phyloP scores from a whole-genome alignment of 345 rosid species.

The Brassica carinata region DNA sequence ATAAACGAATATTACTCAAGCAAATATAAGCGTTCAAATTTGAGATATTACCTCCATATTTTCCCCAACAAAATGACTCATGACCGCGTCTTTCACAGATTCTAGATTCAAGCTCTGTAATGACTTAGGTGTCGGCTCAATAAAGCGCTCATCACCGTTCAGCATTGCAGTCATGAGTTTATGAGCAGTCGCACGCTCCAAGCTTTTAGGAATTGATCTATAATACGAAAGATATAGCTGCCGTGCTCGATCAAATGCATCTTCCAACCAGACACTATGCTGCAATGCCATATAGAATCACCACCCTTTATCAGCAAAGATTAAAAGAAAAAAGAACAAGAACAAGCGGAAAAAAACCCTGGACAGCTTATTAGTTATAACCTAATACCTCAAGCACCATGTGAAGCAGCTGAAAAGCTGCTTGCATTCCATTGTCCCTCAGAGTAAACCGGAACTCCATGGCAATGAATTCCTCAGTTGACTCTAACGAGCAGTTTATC shows the following conservation, averaged over 20 bases:
- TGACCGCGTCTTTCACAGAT: slow-evolving; percentile 86
- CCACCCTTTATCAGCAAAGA: no score
- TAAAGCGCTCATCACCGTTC: slow-evolving; percentile 94
- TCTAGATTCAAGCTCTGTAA: slow-evolving; percentile 71
- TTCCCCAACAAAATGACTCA: slow-evolving; percentile 90
- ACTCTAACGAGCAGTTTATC: slow-evolving; percentile 98
- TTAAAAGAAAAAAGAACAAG: no score
- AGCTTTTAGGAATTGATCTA: slow-evolving; percentile 97
- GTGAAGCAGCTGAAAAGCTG: slow-evolving; percentile 98
- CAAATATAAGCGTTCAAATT: slow-evolving; percentile 14
- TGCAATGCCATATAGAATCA: slow-evolving; percentile 42
- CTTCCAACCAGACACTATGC: slow-evolving; percentile 99
- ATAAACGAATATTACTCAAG: background rate
- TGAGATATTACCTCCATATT: slow-evolving; percentile 81
- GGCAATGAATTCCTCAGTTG: slow-evolving; percentile 95
- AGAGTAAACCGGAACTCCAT: slow-evolving; percentile 99
- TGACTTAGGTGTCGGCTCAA: slow-evolving; percentile 90
- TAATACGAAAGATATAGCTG: slow-evolving; percentile 90
- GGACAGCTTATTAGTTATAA: background rate
- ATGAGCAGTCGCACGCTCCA: slow-evolving; percentile 99
- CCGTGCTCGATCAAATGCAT: slow-evolving; percentile 98
- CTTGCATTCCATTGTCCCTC: slow-evolving; percentile 97
- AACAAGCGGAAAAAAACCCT: no score
- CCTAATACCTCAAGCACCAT: slow-evolving; percentile 95
- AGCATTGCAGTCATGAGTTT: slow-evolving; percentile 97